These are phyloP conservation scores for Ophiorrhiza pumila DNA, from an alignment of 257 asterid genomes.

Conservation along the genomic window DNA sequence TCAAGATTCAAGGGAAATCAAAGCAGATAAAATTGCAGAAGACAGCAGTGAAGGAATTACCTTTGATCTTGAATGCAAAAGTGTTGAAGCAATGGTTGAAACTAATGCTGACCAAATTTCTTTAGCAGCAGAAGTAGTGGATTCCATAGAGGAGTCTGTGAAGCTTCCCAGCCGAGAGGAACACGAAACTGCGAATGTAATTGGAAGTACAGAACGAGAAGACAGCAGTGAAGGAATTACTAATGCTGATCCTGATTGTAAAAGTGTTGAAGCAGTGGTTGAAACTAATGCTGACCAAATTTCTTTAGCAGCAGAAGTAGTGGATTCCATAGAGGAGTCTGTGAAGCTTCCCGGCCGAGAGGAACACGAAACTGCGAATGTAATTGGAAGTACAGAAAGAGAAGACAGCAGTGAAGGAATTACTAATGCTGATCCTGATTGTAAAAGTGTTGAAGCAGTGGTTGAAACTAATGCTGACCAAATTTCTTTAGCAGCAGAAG, in stretches of 20 bases:
- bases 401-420: not conserved
- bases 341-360: not conserved
- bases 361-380: not conserved
- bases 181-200: not conserved
- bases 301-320: not conserved
- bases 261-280: not conserved
- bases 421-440: not conserved
- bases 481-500: not conserved
- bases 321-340: not conserved
- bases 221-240: not conserved
- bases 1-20: not conserved
- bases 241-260: not conserved
- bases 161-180: not conserved
- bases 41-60: not conserved
- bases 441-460: not conserved
- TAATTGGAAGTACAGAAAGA: no score
- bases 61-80: not conserved
- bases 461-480: not conserved
- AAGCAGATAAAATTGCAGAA: conserved; percentile 1
- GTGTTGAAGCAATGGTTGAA: not conserved
- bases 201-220: no score
- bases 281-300: not conserved
- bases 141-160: not conserved
- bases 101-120: not conserved
- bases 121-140: not conserved